Evolutionary conservation across 768 basidiomycete genomes (phyloP), one percentile per base, ranked within the genome.

Genomic region (Phaeolepiota aurea): DNA sequence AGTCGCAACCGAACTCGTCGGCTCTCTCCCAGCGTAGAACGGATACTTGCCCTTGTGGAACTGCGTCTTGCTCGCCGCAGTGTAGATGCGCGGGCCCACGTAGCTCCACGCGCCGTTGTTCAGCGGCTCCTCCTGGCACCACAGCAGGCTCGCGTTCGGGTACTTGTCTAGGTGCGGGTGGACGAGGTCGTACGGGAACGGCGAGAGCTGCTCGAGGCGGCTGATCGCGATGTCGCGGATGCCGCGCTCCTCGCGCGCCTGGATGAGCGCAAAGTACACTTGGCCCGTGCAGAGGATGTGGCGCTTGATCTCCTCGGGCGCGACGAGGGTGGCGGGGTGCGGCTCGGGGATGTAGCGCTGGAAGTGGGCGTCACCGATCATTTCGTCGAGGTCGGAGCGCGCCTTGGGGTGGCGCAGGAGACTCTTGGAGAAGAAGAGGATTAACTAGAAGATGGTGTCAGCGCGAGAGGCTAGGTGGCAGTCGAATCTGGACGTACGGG

Each of bases 31-130:
- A 30, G 93, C 94, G 55, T 96, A 96, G 55, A 71, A 69, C 9
- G 93, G 87, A 56, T 90, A 88, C 64, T 93, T 92, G 57, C 79
- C 79, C 63, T 79, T 79, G 68, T 99, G 96, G 63, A 96, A 74
- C 58, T 86, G 69, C 3, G 93, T 94, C 65, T 88, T 72, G 52
- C 82, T 80, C 35, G 87, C 82, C n/a, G 94, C 91, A 33, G 94
- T 98, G 59, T 86, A 81, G 54, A 98, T 82, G 41, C 93, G 80
- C 34, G 92, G 87, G 18, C 87, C 92, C 44, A 96, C 80, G 55
- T 99, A 96, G 31, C 85, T 88, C 96, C 96, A 99, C 1, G 90
- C 82, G 49, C 96, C 96, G 54, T 91, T 92, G 71, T 99, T 99
- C 50, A 98, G 66, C 12, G 96, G 94, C 62, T 97, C 91, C 65